Percentiles rank a stretch among this genome's conserved stretches.
phyloP scores from a whole-genome alignment of 371 early-diverging fungal species.

The Zopfochytrium polystomum region DNA sequence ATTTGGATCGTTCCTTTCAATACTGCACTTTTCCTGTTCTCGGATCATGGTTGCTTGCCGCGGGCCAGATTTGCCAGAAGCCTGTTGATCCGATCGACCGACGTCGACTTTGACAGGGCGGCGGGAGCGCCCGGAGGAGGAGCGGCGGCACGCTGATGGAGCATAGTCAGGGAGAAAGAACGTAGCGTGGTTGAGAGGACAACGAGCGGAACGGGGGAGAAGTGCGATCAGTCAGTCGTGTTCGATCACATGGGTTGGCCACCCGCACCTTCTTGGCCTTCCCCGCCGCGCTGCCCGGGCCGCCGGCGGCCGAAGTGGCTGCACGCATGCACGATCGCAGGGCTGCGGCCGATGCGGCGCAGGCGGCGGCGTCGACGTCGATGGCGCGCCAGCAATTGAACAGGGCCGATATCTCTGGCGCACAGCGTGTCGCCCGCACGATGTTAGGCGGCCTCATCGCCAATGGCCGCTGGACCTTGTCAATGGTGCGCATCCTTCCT shows the following conservation, averaged over 20 bases:
- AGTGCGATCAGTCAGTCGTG: no score
- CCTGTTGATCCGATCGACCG: conserved; percentile 32
- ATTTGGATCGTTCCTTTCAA: no score
- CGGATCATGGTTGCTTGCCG: conserved; percentile 38
- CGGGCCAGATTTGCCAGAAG: conserved; percentile 30
- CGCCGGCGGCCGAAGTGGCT: no score
- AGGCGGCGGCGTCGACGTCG: conserved; percentile 48
- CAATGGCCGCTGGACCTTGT: conserved; percentile 38
- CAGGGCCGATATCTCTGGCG: conserved; percentile 51
- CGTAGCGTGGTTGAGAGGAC: background rate
- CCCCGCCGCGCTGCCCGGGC: background rate
- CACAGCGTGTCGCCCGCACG: conserved; percentile 46
- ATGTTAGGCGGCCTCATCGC: conserved; percentile 39
- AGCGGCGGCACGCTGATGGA: background rate
- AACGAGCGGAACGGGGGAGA: background rate
- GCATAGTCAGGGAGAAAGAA: background rate
- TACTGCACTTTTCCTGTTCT: no score
- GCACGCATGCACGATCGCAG: conserved; percentile 51
- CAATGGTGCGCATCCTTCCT: conserved; percentile 19
- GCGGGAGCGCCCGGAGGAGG: conserved; percentile 1
- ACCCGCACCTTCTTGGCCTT: background rate
- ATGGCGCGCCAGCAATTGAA: conserved; percentile 60
- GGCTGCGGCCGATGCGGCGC: conserved; percentile 43
- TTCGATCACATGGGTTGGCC: background rate
- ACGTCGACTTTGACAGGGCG: conserved; percentile 12